Evolutionary conservation across 352 stramenopile genomes (phyloP), one percentile per base, ranked within the genome.

Genomic region (Globisporangium radiosum): DNA sequence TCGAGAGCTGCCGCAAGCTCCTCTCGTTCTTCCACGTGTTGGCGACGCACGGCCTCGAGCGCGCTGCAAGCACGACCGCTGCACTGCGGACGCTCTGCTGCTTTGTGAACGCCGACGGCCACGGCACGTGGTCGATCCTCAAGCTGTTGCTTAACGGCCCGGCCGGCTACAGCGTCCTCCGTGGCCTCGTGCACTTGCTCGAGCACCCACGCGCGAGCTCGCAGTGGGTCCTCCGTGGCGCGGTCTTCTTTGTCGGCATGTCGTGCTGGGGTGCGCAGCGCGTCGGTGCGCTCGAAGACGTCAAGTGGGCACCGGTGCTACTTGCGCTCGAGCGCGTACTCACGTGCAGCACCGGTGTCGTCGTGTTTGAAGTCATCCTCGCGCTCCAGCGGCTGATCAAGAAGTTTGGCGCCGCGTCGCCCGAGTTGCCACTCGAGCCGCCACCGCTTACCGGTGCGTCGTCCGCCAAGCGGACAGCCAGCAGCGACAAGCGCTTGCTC

Each of bases 241-340:
- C 85, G 0, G 83, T 95, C 11, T 95, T 94, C 65, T 95, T 93
- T 60, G 66, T 95, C 5, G 86, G 85, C 3, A 95, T 95, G 86
- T 94, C 85, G 14, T 92, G 81, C 42, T 95, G 86, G 86, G 86
- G 86, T 3, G 93, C 82, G 13, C 85, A 95, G 52, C 81, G 85
- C 17, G 72, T 94, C 0, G 63, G 71, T 5, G 81, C 74, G 56
- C 77, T 95, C 54, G 82, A 92, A 17, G 69, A 90, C 47, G 75
- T 90, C 56, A 78, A 81, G 56, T 93, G 83, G 81, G 71, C 71
- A 3, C 78, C 85, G 10, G 80, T 94, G 38, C 62, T 95, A 5
- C 52, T 89, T 25, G 76, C 81, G 10, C 69, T 94, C 42, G 80
- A 91, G 50, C 57, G 68, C 50, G 70, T 78, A 37, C 60, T 94